phyloP scores from a whole-genome alignment of 1,284 basidiomycete genomes.

The Baeospora myosura region DNA sequence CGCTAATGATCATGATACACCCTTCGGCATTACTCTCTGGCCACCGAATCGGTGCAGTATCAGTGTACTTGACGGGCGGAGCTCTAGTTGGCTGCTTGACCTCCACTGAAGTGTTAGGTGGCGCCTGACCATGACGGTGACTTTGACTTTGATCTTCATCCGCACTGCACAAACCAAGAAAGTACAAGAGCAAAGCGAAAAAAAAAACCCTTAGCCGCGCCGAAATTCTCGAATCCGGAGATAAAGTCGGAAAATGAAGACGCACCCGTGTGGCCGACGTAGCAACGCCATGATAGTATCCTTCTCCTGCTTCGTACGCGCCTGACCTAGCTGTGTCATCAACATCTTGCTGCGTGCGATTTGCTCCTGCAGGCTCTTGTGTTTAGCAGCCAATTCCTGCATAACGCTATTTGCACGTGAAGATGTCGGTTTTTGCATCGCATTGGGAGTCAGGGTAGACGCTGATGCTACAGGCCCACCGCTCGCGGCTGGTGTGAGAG shows the following conservation, averaged over 20 bases:
- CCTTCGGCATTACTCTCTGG: conserved; percentile 28
- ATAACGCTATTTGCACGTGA: too few species aligned
- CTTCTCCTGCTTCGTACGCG: conserved; percentile 57
- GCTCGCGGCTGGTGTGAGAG: conserved; percentile 22
- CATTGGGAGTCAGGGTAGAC: background rate
- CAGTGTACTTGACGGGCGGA: too few species aligned
- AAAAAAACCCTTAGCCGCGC: too few species aligned
- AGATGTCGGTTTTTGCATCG: too few species aligned
- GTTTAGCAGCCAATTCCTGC: conserved; percentile 41
- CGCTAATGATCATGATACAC: conserved; percentile 42
- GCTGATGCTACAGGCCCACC: background rate
- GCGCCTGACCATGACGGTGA: too few species aligned
- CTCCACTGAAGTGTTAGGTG: too few species aligned
- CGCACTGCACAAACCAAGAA: too few species aligned
- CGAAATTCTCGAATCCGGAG: too few species aligned
- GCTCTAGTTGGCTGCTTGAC: too few species aligned
- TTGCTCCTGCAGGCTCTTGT: conserved; percentile 51
- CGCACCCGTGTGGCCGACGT: conserved; percentile 29
- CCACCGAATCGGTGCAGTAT: too few species aligned
- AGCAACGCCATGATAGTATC: conserved; percentile 47
- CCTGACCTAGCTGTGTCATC: conserved; percentile 49
- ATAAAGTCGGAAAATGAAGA: conserved; percentile 15
- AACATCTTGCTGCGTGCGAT: conserved; percentile 66
- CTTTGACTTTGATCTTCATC: too few species aligned
- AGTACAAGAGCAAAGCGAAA: too few species aligned